A percentile compares a stretch with the other conserved stretches of the same genome.
Evolutionary conservation across 2,329 filamentous ascomycete species (phyloP).

Genomic region (Colletotrichum tropicale): DNA sequence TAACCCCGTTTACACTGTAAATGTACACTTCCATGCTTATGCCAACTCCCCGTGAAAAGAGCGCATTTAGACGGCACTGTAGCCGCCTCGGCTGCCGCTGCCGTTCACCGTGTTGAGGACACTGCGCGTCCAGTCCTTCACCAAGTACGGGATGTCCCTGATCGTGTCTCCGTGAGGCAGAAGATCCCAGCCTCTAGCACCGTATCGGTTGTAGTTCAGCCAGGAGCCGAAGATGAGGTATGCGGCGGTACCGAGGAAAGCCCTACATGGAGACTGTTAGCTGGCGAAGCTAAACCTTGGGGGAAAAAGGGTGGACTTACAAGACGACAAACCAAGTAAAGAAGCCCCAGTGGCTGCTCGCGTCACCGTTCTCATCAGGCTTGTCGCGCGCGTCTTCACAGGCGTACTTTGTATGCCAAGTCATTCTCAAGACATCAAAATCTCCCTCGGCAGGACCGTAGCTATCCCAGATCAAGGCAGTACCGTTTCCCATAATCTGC

Average conservation of each 20-base stretch:
- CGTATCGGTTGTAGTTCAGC: constrained; percentile 98
- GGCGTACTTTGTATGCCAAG: constrained; percentile 88
- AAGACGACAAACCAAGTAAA: constrained; percentile 97
- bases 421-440: constrained; percentile 71
- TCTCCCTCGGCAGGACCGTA: constrained; percentile 66
- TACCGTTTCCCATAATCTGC: constrained; percentile 58
- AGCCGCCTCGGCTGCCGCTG: constrained; percentile 83
- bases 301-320: constrained; percentile 60
- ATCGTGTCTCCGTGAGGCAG: constrained; percentile 92
- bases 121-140: constrained; percentile 85
- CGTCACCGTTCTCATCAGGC: constrained; percentile 43
- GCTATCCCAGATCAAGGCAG: constrained; percentile 76
- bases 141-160: constrained; percentile 87
- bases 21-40: neutral
- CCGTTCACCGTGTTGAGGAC: constrained; percentile 86
- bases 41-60: neutral
- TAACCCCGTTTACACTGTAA: constrained; percentile 6
- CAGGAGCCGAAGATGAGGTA: constrained; percentile 98
- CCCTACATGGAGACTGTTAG: constrained; percentile 51
- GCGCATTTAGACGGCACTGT: constrained; percentile 79
- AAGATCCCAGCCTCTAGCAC: constrained; percentile 92
- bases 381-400: constrained; percentile 63
- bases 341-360: constrained; percentile 80
- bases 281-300: neutral
- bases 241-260: constrained; percentile 82